Percentiles rank a stretch among this genome's conserved stretches.
Conservation (phyloP, 1,139 yeast genomes). For the Hansenula sp. region DNA sequence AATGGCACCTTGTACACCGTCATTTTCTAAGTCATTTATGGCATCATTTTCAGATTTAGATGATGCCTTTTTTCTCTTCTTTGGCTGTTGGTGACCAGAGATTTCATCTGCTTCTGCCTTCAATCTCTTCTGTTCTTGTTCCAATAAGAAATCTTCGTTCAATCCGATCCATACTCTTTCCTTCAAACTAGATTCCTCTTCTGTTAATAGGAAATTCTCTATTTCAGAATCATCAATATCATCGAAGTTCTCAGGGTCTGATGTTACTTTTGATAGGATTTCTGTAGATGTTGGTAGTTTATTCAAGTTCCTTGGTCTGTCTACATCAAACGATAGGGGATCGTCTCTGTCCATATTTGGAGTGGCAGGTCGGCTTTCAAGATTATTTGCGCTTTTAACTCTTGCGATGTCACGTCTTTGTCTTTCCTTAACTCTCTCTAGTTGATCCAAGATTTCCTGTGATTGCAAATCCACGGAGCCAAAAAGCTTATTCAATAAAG, state of each 20-base stretch:
- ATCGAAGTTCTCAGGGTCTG: slow-evolving; percentile 58
- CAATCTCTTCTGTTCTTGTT: slow-evolving; percentile 80
- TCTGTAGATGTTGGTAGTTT: slow-evolving; percentile 52
- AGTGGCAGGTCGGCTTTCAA: slow-evolving; percentile 20
- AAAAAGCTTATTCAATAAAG: slow-evolving; percentile 30
- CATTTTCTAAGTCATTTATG: slow-evolving; percentile 24
- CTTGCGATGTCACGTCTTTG: slow-evolving; percentile 33
- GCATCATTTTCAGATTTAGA: slow-evolving; percentile 27
- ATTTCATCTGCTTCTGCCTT: slow-evolving; percentile 84
- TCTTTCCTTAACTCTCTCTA: slow-evolving; percentile 38
- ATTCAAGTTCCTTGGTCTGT: slow-evolving; percentile 19
- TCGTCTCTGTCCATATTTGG: slow-evolving; percentile 7
- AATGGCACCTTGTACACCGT: slow-evolving; percentile 29
- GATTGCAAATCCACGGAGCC: slow-evolving; percentile 41
- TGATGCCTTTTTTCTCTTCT: slow-evolving; percentile 29
- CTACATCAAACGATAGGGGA: slow-evolving; percentile 11
- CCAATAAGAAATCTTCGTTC: slow-evolving; percentile 80
- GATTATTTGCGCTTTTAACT: slow-evolving; percentile 28
- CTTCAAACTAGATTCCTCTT: slow-evolving; percentile 65
- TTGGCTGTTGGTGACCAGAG: slow-evolving; percentile 61
- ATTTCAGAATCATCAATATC: slow-evolving; percentile 85
- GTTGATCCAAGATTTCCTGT: slow-evolving; percentile 39
- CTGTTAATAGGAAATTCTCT: slow-evolving; percentile 52
- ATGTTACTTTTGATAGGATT: slow-evolving; percentile 48
- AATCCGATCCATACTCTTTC: slow-evolving; percentile 86